A percentile compares a stretch with the other conserved stretches of the same genome.
Conservation (phyloP, 148 eudicot species). For the Tetragonia tetragonoides region DNA sequence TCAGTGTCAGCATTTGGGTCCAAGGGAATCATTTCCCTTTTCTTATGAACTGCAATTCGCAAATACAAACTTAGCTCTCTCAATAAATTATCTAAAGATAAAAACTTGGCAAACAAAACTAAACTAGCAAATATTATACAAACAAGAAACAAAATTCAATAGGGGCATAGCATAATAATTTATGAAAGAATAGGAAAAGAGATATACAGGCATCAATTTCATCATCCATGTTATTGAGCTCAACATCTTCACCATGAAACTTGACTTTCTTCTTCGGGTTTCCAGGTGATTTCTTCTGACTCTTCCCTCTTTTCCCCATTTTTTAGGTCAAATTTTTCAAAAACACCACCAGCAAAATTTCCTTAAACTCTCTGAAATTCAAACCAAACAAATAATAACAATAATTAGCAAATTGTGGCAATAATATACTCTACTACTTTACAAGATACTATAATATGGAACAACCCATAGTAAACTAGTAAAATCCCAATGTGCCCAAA, state of each 20-base stretch:
- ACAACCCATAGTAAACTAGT: too few relatives aligned
- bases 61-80: neutral
- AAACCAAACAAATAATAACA: neutral
- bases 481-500: too few relatives aligned
- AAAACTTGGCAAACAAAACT: neutral
- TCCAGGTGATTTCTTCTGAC: constrained; percentile 39
- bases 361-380: constrained; percentile 5
- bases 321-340: neutral
- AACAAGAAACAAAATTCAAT: neutral
- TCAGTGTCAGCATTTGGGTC: constrained; percentile 60
- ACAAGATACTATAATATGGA: too few relatives aligned
- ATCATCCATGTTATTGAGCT: constrained; percentile 55
- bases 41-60: constrained; percentile 72
- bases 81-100: neutral
- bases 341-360: neutral
- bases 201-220: constrained; percentile 81
- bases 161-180: neutral
- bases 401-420: neutral
- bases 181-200: neutral
- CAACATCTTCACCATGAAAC: constrained; percentile 23
- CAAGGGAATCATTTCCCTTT: constrained; percentile 81
- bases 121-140: neutral
- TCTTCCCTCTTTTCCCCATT: constrained; percentile 62
- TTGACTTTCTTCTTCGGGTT: constrained; percentile 47
- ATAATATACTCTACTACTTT: neutral